Evolutionary conservation across 176 grass and related monocot species (phyloP).

Genomic region (Carex cristatella): DNA sequence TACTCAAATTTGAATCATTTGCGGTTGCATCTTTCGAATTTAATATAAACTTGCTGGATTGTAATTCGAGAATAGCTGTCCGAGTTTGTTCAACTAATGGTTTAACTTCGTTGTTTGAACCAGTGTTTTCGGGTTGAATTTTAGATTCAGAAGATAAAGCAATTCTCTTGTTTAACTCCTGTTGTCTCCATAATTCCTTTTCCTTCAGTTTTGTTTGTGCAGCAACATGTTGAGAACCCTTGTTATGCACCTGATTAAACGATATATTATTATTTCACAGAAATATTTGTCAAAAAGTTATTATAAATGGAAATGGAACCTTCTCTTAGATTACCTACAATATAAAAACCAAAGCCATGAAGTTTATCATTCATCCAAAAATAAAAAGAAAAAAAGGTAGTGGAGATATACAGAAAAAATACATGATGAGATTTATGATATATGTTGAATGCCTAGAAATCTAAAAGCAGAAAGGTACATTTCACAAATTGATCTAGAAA

Average conservation of each 20-base stretch:
- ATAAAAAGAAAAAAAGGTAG: neutral
- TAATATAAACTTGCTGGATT: conserved; percentile 34
- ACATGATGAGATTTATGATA: neutral
- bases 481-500: neutral
- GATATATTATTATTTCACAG: conserved; percentile 6
- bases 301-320: neutral
- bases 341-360: neutral
- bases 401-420: neutral
- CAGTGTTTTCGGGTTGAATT: conserved; percentile 17
- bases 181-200: conserved; percentile 46
- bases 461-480: neutral
- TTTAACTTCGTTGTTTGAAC: conserved; percentile 29
- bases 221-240: conserved; percentile 58
- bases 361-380: neutral
- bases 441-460: neutral
- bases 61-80: conserved; percentile 51
- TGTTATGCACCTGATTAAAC: conserved; percentile 66
- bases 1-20: conserved; percentile 7
- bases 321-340: neutral
- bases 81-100: conserved; percentile 51
- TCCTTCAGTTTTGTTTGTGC: conserved; percentile 42
- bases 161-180: conserved; percentile 58
- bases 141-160: conserved; percentile 43
- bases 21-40: conserved; percentile 6
- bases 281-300: neutral